A percentile compares a stretch with the other conserved stretches of the same genome.
Conservation (phyloP, 768 basidiomycete species). For the Royoungia palumana region DNA sequence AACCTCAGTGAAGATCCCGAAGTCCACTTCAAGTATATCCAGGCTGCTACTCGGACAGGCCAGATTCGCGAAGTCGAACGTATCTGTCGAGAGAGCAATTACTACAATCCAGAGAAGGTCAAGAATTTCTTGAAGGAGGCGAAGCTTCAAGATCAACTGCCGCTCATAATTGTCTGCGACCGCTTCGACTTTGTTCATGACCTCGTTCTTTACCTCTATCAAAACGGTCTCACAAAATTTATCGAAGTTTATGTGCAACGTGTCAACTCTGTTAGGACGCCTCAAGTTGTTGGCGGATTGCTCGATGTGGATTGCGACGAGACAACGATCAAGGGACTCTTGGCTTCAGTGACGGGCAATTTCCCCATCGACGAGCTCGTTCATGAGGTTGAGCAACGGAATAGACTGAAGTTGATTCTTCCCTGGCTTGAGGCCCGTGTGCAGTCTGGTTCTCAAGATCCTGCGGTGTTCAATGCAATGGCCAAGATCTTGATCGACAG, state of each 20-base stretch:
- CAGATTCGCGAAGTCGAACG: conserved; percentile 99
- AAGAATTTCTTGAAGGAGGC: conserved; percentile 99
- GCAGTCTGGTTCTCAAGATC: conserved; percentile 89
- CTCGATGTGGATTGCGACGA: conserved; percentile 99
- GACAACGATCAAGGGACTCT: conserved; percentile 87
- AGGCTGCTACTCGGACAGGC: conserved; percentile 95
- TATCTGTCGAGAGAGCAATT: conserved; percentile 95
- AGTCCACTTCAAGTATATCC: conserved; percentile 99
- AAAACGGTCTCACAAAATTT: conserved; percentile 93
- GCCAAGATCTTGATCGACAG: conserved; percentile 99
- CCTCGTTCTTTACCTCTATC: conserved; percentile 96
- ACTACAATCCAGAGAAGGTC: conserved; percentile 99
- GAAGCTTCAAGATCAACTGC: conserved; percentile 92
- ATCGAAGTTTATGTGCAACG: conserved; percentile 99
- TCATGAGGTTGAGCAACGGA: conserved; percentile 93
- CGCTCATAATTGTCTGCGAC: conserved; percentile 99
- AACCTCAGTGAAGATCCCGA: conserved; percentile 95
- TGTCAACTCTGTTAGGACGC: conserved; percentile 95
- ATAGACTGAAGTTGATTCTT: conserved; percentile 92
- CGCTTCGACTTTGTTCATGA: conserved; percentile 99
- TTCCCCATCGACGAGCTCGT: conserved; percentile 99
- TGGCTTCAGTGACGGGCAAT: conserved; percentile 91
- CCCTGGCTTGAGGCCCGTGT: conserved; percentile 97
- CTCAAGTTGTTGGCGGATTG: conserved; percentile 94
- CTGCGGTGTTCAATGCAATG: conserved; percentile 92